phyloP scores from a whole-genome alignment of 768 basidiomycete genomes.

The Piloderma croceum region DNA sequence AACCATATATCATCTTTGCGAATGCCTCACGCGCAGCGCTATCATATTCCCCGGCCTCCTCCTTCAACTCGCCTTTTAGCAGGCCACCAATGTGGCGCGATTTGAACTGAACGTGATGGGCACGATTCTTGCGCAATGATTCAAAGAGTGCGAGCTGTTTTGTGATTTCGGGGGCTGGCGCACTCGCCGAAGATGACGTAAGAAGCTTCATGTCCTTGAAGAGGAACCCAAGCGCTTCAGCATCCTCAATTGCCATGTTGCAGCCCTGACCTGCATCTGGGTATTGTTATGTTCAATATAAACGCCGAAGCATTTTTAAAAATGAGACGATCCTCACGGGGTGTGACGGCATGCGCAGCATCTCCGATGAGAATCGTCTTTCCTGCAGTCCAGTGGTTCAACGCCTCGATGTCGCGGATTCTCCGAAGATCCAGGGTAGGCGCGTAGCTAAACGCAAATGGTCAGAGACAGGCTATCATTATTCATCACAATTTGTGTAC shows the following conservation, averaged over 20 bases:
- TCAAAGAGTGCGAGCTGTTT: constrained; percentile 5
- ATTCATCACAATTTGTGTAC: no score
- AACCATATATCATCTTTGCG: no score
- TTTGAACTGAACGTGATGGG: constrained; percentile 11
- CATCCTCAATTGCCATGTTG: constrained; percentile 31
- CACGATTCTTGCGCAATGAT: constrained; percentile 7
- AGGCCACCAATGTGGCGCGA: constrained; percentile 7
- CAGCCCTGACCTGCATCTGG: constrained; percentile 22
- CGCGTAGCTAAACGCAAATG: constrained; percentile 4
- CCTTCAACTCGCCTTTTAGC: constrained; percentile 8
- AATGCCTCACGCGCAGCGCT: no score
- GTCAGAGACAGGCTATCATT: no score
- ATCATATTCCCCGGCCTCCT: constrained; percentile 6
- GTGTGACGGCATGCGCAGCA: constrained; percentile 12
- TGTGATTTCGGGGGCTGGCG: constrained; percentile 6
- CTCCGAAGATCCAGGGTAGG: constrained; percentile 11
- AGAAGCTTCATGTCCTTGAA: constrained; percentile 18
- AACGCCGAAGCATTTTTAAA: no score
- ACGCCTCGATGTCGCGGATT: constrained; percentile 11
- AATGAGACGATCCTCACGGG: constrained; percentile 3
- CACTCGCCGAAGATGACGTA: no score
- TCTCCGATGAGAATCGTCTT: constrained; percentile 12
- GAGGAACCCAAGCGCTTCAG: constrained; percentile 26
- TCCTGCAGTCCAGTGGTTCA: constrained; percentile 5
- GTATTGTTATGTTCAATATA: no score